A percentile compares a stretch with the other conserved stretches of the same genome.
Evolutionary conservation across 805 yeast genomes (phyloP).

Genomic region (Myxozyma vanderwaltii): DNA sequence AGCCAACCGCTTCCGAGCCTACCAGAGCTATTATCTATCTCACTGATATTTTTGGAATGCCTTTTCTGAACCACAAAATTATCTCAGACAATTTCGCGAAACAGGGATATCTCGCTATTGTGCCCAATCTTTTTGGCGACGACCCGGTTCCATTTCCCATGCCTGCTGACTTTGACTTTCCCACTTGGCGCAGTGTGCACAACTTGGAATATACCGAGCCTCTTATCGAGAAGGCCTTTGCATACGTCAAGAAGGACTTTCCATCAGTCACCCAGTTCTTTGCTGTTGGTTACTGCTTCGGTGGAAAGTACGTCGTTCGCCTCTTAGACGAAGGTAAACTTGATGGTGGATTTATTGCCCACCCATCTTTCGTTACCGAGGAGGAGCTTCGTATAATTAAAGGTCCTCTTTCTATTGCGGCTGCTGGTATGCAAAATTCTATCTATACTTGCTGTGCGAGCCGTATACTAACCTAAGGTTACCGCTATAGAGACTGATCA

Average conservation of each 20-base stretch:
- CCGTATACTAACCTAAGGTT: not conserved
- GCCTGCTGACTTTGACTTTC: conserved; percentile 21
- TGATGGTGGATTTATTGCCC: conserved; percentile 66
- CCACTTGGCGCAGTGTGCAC: conserved; percentile 54
- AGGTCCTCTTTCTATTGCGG: conserved; percentile 67
- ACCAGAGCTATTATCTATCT: conserved; percentile 57
- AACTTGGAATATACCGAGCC: conserved; percentile 47
- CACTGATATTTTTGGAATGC: conserved; percentile 66
- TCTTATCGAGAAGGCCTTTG: conserved; percentile 52
- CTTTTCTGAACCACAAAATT: conserved; percentile 53
- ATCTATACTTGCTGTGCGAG: not conserved
- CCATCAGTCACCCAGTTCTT: conserved; percentile 48
- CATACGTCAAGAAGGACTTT: conserved; percentile 44
- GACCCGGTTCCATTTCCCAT: conserved; percentile 46
- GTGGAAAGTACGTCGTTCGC: conserved; percentile 64
- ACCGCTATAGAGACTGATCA: conserved; percentile 50
- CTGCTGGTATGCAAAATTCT: conserved; percentile 56
- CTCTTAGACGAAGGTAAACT: conserved; percentile 45
- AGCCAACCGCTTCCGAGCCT: conserved; percentile 41
- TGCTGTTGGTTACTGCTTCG: conserved; percentile 74
- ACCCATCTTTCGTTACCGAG: conserved; percentile 67
- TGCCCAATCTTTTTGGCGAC: conserved; percentile 65
- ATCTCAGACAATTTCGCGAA: conserved; percentile 48
- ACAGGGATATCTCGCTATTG: conserved; percentile 56
- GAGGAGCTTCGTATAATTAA: conserved; percentile 66